Conservation (phyloP, 2,329 filamentous ascomycete species). For the Ophiostoma piceae region DNA sequence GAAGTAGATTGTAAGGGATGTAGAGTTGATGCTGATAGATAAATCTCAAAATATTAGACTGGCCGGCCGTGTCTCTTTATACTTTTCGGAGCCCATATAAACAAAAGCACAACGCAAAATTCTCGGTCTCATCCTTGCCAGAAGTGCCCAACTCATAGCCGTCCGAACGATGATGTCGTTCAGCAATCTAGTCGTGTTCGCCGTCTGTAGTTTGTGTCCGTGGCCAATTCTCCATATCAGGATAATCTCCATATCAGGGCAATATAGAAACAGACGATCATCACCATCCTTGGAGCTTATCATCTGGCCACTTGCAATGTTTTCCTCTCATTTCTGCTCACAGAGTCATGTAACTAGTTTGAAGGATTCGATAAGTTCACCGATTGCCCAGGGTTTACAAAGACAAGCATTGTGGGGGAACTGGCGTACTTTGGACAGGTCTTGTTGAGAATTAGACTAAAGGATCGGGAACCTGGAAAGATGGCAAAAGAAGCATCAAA, state of each 20-base stretch:
- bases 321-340: background rate
- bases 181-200: background rate
- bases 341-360: background rate
- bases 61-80: background rate
- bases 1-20: background rate
- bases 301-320: background rate
- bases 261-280: background rate
- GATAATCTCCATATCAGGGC: background rate
- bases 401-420: background rate
- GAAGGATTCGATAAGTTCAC: background rate
- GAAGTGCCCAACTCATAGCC: no score
- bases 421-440: background rate
- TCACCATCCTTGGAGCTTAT: background rate
- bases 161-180: background rate
- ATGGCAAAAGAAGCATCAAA: background rate
- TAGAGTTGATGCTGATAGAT: background rate
- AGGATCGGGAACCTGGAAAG: background rate
- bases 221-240: no score
- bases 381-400: background rate
- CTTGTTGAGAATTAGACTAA: background rate
- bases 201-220: background rate
- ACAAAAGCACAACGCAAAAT: no score
- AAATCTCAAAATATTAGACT: background rate
- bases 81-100: background rate
- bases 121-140: no score